A percentile compares a stretch with the other conserved stretches of the same genome.
These are phyloP conservation scores for Mycena belliarum DNA, from an alignment of 768 basidiomycete genomes.

Conservation along the genomic window DNA sequence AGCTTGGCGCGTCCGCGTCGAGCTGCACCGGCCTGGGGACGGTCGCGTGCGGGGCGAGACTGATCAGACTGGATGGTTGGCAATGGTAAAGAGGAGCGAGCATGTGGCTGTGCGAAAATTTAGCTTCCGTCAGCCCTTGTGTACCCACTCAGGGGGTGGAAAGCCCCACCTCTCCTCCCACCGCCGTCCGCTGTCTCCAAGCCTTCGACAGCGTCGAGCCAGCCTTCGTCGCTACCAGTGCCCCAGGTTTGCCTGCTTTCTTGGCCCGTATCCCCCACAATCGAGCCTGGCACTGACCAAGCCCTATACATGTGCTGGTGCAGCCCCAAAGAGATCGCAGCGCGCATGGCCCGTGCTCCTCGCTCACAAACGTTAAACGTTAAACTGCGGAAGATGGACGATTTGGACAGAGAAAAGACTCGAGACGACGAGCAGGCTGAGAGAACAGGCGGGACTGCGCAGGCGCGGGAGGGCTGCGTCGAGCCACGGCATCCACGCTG, in stretches of 20 bases:
- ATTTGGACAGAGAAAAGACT: background rate
- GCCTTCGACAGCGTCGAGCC: background rate
- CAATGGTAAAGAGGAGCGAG: too few relatives aligned
- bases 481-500: too few relatives aligned
- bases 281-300: slow-evolving; percentile 6
- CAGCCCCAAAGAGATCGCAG: background rate
- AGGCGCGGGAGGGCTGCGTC: slow-evolving; percentile 6
- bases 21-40: too few relatives aligned
- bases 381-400: background rate
- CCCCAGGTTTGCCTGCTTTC: background rate
- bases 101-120: slow-evolving; percentile 7
- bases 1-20: too few relatives aligned
- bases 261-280: background rate
- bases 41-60: too few relatives aligned
- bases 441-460: background rate
- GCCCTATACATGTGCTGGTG: slow-evolving; percentile 16
- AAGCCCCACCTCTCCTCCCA: background rate
- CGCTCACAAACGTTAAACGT: too few relatives aligned
- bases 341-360: background rate
- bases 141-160: slow-evolving; percentile 13
- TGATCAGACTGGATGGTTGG: too few relatives aligned
- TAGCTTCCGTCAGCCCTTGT: slow-evolving; percentile 5
- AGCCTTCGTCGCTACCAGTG: background rate
- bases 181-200: background rate
- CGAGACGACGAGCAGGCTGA: background rate